phyloP scores from a whole-genome alignment of 371 early-diverging fungal species.

The Mucor irregularis region DNA sequence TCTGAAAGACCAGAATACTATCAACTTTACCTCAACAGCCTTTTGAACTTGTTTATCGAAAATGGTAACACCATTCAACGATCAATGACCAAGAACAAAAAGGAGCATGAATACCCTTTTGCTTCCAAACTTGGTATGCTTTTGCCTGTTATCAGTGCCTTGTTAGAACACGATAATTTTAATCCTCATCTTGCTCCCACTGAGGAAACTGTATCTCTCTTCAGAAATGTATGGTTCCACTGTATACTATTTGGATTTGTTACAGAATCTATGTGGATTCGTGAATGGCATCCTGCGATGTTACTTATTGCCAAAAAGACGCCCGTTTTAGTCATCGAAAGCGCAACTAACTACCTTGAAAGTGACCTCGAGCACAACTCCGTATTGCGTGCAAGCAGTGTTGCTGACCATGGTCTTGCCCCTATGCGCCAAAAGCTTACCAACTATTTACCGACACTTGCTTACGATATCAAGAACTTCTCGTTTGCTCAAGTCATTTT shows the following conservation, averaged over 20 bases:
- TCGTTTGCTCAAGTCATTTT: constrained; percentile 80
- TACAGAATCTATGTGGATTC: constrained; percentile 77
- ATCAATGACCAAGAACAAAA: constrained; percentile 48
- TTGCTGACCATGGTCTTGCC: constrained; percentile 50
- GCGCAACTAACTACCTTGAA: constrained; percentile 78
- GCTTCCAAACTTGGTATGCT: constrained; percentile 65
- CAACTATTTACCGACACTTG: constrained; percentile 38
- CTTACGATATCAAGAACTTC: constrained; percentile 64
- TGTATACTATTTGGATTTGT: constrained; percentile 80
- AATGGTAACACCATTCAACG: constrained; percentile 68
- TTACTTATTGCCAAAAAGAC: constrained; percentile 79
- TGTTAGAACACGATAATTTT: constrained; percentile 64
- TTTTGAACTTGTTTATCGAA: constrained; percentile 70
- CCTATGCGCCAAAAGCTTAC: constrained; percentile 40
- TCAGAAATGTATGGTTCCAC: constrained; percentile 92
- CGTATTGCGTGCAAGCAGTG: constrained; percentile 67
- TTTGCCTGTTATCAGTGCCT: constrained; percentile 64
- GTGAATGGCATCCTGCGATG: constrained; percentile 72
- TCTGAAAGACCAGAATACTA: constrained; percentile 58
- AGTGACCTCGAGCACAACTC: constrained; percentile 91
- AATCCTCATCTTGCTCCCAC: constrained; percentile 61
- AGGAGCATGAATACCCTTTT: constrained; percentile 52
- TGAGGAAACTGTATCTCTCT: constrained; percentile 68
- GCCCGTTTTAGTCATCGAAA: constrained; percentile 78
- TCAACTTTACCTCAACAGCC: constrained; percentile 52